Conservation (phyloP, 139 green algal genomes). For the Astrephomene gubernaculifera region DNA sequence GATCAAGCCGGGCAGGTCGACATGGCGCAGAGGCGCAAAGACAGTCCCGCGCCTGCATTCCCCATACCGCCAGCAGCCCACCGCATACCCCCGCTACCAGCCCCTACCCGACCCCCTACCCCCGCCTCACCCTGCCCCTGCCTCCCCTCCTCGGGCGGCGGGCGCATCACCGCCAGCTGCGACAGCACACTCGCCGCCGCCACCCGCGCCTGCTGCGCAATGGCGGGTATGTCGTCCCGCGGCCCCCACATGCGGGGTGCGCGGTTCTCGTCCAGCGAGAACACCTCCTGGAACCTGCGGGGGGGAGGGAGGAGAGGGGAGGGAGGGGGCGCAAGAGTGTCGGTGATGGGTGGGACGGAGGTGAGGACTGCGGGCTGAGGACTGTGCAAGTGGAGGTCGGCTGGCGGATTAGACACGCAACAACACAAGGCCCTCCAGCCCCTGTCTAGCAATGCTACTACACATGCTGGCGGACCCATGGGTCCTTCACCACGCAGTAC, state of each 20-base stretch:
- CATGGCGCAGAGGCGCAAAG: no score
- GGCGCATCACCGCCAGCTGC: slow-evolving; percentile 66
- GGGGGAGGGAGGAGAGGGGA: not conserved
- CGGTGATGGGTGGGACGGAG: no score
- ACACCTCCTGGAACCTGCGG: slow-evolving; percentile 78
- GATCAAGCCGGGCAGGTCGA: no score
- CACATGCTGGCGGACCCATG: no score
- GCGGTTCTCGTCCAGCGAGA: slow-evolving; percentile 78
- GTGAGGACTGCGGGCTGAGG: no score
- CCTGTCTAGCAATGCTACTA: no score
- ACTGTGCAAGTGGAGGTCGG: no score
- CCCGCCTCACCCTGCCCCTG: not conserved
- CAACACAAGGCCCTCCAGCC: no score
- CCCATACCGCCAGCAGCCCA: not conserved
- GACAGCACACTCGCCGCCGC: slow-evolving; percentile 79
- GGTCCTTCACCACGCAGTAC: no score
- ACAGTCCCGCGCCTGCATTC: no score
- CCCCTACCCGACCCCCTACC: not conserved
- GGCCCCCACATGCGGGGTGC: slow-evolving; percentile 83
- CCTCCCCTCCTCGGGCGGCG: not conserved
- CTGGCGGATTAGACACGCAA: no score
- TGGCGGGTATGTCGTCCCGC: slow-evolving; percentile 74
- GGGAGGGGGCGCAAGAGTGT: no score
- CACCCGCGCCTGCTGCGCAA: slow-evolving; percentile 69
- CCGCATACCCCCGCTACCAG: not conserved